phyloP scores from a whole-genome alignment of 495 filamentous ascomycete species.

The Talaromyces proteolyticus region DNA sequence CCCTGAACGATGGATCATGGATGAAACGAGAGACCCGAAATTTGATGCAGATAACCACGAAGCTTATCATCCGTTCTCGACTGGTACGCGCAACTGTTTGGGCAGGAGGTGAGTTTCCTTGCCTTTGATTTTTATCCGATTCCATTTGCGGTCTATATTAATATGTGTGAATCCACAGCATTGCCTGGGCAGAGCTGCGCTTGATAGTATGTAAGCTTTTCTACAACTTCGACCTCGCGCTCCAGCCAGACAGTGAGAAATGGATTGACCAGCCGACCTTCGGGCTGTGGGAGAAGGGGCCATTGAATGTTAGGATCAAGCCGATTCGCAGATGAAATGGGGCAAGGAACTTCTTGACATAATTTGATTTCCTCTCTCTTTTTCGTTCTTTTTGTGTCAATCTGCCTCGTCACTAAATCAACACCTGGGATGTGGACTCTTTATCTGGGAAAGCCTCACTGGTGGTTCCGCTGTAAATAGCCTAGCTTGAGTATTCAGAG shows the following conservation, averaged over 20 bases:
- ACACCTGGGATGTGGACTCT: too few relatives aligned
- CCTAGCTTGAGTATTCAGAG: too few relatives aligned
- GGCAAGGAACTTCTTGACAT: too few relatives aligned
- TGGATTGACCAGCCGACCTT: constrained; percentile 32
- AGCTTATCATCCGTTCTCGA: constrained; percentile 20
- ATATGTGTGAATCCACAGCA: constrained; percentile 12
- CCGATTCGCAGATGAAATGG: constrained; percentile 1
- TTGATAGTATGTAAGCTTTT: constrained; percentile 45
- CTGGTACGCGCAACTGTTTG: constrained; percentile 24
- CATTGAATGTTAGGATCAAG: constrained; percentile 26
- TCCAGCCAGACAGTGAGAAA: constrained; percentile 15
- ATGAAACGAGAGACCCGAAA: constrained; percentile 3
- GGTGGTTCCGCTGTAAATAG: too few relatives aligned
- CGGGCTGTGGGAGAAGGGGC: constrained; percentile 33
- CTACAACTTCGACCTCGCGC: constrained; percentile 45
- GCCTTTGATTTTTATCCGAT: neutral
- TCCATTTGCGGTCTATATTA: neutral
- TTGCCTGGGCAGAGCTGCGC: constrained; percentile 50
- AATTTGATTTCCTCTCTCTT: too few relatives aligned
- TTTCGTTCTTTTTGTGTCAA: too few relatives aligned
- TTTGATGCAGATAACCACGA: constrained; percentile 16
- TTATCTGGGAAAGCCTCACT: too few relatives aligned
- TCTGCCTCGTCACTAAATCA: too few relatives aligned
- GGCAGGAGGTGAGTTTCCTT: constrained; percentile 18
- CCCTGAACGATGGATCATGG: constrained; percentile 34